Evolutionary conservation across 164 flowering plant species (phyloP).

Genomic region (Umbellularia californica): DNA sequence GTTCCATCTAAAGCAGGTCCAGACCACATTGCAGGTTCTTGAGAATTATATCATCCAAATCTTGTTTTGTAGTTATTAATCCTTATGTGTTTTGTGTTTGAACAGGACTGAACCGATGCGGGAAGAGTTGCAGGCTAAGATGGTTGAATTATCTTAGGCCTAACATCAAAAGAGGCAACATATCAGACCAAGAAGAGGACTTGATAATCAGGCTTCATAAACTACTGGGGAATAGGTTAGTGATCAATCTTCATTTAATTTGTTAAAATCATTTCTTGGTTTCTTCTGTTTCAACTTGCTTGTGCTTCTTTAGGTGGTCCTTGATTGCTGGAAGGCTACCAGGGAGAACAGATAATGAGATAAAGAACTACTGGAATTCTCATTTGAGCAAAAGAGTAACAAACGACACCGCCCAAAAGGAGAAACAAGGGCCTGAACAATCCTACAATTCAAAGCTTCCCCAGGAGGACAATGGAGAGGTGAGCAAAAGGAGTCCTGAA

Average conservation of each 20-base stretch:
- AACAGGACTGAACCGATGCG: conserved; percentile 7
- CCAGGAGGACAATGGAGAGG: neutral
- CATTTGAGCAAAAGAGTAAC: conserved; percentile 11
- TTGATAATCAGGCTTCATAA: conserved; percentile 9
- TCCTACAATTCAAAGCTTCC: neutral
- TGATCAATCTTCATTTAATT: too few relatives aligned
- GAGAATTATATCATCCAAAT: too few relatives aligned
- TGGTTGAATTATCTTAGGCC: conserved; percentile 10
- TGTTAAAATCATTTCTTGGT: neutral
- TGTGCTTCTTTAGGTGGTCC: conserved; percentile 8
- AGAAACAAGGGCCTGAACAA: neutral
- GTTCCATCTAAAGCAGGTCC: conserved; percentile 31
- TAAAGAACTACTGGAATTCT: conserved; percentile 15
- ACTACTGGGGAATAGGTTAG: conserved; percentile 4
- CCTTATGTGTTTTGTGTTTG: neutral
- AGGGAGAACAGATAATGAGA: conserved; percentile 16
- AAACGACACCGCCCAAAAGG: neutral
- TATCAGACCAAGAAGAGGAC: conserved; percentile 7
- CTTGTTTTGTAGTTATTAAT: too few relatives aligned
- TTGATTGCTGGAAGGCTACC: conserved; percentile 12
- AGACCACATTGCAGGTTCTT: neutral
- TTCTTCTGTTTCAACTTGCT: neutral
- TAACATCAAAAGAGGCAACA: conserved; percentile 9
- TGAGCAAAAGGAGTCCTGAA: neutral
- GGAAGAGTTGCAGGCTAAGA: conserved; percentile 11